A percentile compares a stretch with the other conserved stretches of the same genome.
Evolutionary conservation across 495 filamentous ascomycete species (phyloP).

Genomic region (Xylaria palmicola): DNA sequence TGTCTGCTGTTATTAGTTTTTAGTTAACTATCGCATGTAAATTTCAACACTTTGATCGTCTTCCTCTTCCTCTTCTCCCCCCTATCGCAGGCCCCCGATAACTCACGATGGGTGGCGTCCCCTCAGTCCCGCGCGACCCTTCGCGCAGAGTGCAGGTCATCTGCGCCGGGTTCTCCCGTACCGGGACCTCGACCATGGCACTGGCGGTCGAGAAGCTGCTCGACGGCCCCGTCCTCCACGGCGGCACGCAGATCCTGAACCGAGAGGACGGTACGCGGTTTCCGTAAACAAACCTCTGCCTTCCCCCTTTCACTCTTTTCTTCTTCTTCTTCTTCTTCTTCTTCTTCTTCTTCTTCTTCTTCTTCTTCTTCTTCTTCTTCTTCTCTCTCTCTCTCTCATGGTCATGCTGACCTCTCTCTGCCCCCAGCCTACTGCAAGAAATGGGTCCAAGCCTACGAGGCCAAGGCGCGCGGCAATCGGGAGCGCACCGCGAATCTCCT

Average conservation of each 20-base stretch:
- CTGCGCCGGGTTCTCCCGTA: conserved; percentile 46
- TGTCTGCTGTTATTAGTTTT: too few species aligned
- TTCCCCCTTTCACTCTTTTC: too few species aligned
- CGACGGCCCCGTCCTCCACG: conserved; percentile 30
- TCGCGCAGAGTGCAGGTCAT: conserved; percentile 39
- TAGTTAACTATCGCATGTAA: too few species aligned
- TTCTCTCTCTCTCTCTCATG: too few species aligned
- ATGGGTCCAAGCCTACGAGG: conserved; percentile 19
- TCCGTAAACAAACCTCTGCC: too few species aligned
- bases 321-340: too few species aligned
- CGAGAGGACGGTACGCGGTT: conserved; percentile 22
- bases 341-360: too few species aligned
- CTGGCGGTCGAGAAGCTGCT: conserved; percentile 40
- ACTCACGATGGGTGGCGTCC: conserved; percentile 18
- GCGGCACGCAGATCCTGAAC: conserved; percentile 21
- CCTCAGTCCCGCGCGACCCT: conserved; percentile 23
- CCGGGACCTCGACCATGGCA: conserved; percentile 48
- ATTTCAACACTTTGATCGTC: neutral
- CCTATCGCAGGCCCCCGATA: neutral
- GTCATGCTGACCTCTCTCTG: too few species aligned
- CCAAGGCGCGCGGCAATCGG: conserved; percentile 8
- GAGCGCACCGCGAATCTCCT: conserved; percentile 10
- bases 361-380: too few species aligned
- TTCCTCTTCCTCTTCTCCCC: neutral
- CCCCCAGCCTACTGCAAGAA: conserved; percentile 19